phyloP scores from a whole-genome alignment of 495 filamentous ascomycete species.

The Penicillium subrubescens region DNA sequence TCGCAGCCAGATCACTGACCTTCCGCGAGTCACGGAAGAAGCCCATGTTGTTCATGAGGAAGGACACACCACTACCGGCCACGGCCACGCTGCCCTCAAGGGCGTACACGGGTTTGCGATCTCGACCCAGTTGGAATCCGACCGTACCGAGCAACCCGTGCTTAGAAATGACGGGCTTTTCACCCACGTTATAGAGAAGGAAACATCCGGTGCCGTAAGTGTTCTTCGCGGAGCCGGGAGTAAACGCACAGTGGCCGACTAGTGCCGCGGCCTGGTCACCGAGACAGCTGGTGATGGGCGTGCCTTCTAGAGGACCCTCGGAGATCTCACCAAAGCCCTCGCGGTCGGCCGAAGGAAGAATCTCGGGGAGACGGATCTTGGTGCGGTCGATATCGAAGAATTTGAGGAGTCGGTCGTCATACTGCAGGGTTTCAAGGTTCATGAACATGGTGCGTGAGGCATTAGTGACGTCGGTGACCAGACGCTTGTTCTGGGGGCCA shows the following conservation, averaged over 20 bases:
- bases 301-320: slow-evolving; percentile 68
- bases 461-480: slow-evolving; percentile 91
- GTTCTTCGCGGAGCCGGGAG: slow-evolving; percentile 86
- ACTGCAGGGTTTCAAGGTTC: slow-evolving; percentile 84
- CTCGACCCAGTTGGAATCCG: slow-evolving; percentile 69
- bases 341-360: slow-evolving; percentile 81
- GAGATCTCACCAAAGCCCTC: slow-evolving; percentile 72
- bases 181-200: slow-evolving; percentile 90
- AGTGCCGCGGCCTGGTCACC: slow-evolving; percentile 92
- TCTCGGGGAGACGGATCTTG: slow-evolving; percentile 79
- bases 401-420: slow-evolving; percentile 76
- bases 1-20: slow-evolving; percentile 79
- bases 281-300: slow-evolving; percentile 83
- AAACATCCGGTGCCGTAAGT: slow-evolving; percentile 98
- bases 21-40: slow-evolving; percentile 77
- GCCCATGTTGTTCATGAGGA: slow-evolving; percentile 86
- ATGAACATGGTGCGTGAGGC: slow-evolving; percentile 97
- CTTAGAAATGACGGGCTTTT: slow-evolving; percentile 85
- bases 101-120: slow-evolving; percentile 78
- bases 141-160: slow-evolving; percentile 89
- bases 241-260: slow-evolving; percentile 90
- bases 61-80: slow-evolving; percentile 86
- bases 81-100: slow-evolving; percentile 93
- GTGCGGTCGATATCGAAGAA: slow-evolving; percentile 80
- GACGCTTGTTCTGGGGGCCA: slow-evolving; percentile 65